A percentile compares a stretch with the other conserved stretches of the same genome.
phyloP scores from a whole-genome alignment of 108 stramenopile species.

The Poteriospumella lacustris region DNA sequence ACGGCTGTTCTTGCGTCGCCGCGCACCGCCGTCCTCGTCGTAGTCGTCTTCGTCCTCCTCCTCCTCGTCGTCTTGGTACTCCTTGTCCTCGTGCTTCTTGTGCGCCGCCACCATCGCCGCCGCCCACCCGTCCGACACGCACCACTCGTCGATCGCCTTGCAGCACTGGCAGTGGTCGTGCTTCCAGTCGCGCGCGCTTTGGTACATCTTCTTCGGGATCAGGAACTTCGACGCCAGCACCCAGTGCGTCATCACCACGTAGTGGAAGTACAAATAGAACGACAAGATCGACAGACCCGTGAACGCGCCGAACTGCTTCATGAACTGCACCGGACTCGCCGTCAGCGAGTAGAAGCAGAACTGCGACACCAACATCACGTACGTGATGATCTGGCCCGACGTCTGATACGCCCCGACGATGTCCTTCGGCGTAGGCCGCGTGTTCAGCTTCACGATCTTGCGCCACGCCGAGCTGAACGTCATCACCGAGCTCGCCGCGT shows the following conservation, averaged over 20 bases:
- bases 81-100: no score
- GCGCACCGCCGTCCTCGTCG: background rate
- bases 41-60: background rate
- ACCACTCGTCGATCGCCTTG: background rate
- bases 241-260: background rate
- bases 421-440: background rate
- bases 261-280: slow-evolving; percentile 2
- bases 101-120: background rate
- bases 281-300: background rate
- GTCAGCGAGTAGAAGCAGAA: background rate
- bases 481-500: background rate
- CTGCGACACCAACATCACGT: background rate
- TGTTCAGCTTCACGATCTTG: background rate
- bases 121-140: background rate
- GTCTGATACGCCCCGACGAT: background rate
- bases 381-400: background rate
- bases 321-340: background rate
- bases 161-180: background rate
- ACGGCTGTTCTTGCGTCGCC: background rate
- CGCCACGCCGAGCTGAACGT: background rate
- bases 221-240: background rate
- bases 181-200: background rate
- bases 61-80: no score
- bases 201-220: background rate
- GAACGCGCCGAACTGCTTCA: background rate